Conservation (phyloP, 176 grass and related monocot genomes). For the Oryza meyeriana region DNA sequence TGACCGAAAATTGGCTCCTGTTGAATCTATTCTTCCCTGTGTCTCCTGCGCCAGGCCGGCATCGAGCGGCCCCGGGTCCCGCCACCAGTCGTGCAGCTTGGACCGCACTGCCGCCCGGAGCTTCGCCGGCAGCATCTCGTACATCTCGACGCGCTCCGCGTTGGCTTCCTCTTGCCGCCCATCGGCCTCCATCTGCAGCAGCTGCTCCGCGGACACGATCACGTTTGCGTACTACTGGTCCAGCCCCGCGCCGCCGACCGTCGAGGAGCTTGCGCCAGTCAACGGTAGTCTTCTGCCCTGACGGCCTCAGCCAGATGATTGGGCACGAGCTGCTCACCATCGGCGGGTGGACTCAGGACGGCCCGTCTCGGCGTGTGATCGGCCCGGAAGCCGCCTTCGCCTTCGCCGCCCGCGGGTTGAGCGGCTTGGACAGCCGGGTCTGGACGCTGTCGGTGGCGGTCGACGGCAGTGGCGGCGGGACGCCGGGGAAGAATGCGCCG, state of each 20-base stretch:
- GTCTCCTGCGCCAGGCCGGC: conserved; percentile 55
- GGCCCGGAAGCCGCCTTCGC: conserved; percentile 61
- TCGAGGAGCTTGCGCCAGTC: conserved; percentile 64
- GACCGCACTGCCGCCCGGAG: conserved; percentile 58
- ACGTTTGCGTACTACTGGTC: conserved; percentile 78
- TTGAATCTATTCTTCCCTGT: no score
- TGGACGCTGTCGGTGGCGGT: conserved; percentile 28
- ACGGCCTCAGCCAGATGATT: conserved; percentile 39
- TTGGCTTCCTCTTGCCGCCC: conserved; percentile 53
- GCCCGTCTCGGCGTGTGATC: conserved; percentile 49
- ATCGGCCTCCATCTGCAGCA: conserved; percentile 62
- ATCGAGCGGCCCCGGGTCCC: conserved; percentile 61
- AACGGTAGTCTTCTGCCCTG: not conserved
- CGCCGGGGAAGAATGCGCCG: conserved; percentile 37
- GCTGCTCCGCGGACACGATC: conserved; percentile 62
- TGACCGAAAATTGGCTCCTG: no score
- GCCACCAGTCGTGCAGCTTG: conserved; percentile 92
- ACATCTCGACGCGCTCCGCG: conserved; percentile 70
- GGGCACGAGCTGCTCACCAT: conserved; percentile 65
- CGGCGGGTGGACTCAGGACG: conserved; percentile 26
- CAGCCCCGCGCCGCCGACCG: conserved; percentile 67
- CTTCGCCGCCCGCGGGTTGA: conserved; percentile 27
- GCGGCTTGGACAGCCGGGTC: conserved; percentile 39
- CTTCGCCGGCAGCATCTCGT: conserved; percentile 80
- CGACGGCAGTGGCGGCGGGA: conserved; percentile 32